A percentile compares a stretch with the other conserved stretches of the same genome.
Evolutionary conservation across 2,329 filamentous ascomycete species (phyloP).

Genomic region (Verticillium isaacii): DNA sequence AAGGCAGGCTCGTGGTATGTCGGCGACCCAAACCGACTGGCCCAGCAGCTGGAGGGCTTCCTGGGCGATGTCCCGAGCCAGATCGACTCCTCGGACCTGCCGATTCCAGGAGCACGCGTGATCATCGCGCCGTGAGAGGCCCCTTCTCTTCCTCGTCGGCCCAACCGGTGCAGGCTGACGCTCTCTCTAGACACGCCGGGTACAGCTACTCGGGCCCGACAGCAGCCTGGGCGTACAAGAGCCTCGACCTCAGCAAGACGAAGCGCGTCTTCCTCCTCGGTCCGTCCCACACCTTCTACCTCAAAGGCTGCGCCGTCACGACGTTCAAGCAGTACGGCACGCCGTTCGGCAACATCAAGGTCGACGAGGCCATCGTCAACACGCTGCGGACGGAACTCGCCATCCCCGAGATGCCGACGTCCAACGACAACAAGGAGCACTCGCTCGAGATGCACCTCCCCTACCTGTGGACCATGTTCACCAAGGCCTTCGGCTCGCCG

Average conservation of each 20-base stretch:
- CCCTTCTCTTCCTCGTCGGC: background rate
- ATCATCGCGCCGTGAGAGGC: slow-evolving; percentile 39
- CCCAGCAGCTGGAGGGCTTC: slow-evolving; percentile 67
- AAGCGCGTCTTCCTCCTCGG: slow-evolving; percentile 91
- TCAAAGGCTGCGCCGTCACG: slow-evolving; percentile 72
- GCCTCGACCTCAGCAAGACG: slow-evolving; percentile 72
- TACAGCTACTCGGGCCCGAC: slow-evolving; percentile 89
- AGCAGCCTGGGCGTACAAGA: slow-evolving; percentile 92
- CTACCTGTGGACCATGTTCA: slow-evolving; percentile 77
- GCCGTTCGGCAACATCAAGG: slow-evolving; percentile 63
- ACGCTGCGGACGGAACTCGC: slow-evolving; percentile 35
- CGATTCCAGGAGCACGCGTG: slow-evolving; percentile 69
- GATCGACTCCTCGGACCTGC: slow-evolving; percentile 56
- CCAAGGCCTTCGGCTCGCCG: slow-evolving; percentile 42
- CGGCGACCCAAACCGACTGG: slow-evolving; percentile 53
- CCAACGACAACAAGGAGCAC: slow-evolving; percentile 77
- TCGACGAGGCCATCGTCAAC: slow-evolving; percentile 56
- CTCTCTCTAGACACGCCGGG: slow-evolving; percentile 70
- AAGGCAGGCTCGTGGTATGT: slow-evolving; percentile 92
- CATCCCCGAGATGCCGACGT: slow-evolving; percentile 54
- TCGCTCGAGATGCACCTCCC: slow-evolving; percentile 96
- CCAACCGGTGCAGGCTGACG: slow-evolving; percentile 9
- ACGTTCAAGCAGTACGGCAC: slow-evolving; percentile 67
- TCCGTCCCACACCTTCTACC: slow-evolving; percentile 83
- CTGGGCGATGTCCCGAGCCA: slow-evolving; percentile 65